Evolutionary conservation across 2,329 filamentous ascomycete species (phyloP), one percentile per base, ranked within the genome.

Genomic region (Sporothrix variecibatus): DNA sequence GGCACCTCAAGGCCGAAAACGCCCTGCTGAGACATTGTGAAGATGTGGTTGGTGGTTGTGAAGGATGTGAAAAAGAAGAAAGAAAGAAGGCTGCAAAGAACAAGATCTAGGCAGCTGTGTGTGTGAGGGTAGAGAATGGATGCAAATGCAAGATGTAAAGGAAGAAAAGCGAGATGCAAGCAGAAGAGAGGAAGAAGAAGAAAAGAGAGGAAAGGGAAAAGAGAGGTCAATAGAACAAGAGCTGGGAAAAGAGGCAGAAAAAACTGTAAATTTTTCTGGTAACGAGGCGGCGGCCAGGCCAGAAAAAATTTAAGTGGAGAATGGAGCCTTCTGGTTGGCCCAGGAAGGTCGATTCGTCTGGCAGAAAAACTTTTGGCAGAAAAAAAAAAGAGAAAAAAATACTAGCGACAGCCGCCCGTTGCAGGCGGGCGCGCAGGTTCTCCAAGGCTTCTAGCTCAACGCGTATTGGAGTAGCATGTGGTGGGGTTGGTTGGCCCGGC

Each of bases 1-100:
- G 94, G 94, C 84, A 98, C 93, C 87, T 94, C 91, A 79, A 98
- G 92, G 85, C 95, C 94, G 83, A 96, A 99, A 82, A 98, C 73
- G 53, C 76, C 76, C 62, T 77, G 75, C 51, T 73, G 62, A 73
- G 76, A 76, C 76, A 77, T 77, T 71, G 70, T 72, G 60, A 73
- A 31, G 65, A 40, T 60, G n/a, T 23, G n/a, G 26, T 34, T 43
- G n/a, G 65, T 17, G 15, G 20, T 72, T 62, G 46, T n/a, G 56
- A 12, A 38, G 40, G 23, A 17, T 38, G 40, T 38, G 40, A 31
- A 65, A 73, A 34, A 53, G 34, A 71, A 49, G 62, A 64, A 43
- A 46, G 40, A 34, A 64, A 28, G 31, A 60, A 56, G 74, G 73
- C 46, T 51, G 69, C 73, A 74, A 43, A 72, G 76, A 76, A 17